Percentiles rank a stretch among this genome's conserved stretches.
Conservation (phyloP, 169 alveolate species). For the Babesia divergens region DNA sequence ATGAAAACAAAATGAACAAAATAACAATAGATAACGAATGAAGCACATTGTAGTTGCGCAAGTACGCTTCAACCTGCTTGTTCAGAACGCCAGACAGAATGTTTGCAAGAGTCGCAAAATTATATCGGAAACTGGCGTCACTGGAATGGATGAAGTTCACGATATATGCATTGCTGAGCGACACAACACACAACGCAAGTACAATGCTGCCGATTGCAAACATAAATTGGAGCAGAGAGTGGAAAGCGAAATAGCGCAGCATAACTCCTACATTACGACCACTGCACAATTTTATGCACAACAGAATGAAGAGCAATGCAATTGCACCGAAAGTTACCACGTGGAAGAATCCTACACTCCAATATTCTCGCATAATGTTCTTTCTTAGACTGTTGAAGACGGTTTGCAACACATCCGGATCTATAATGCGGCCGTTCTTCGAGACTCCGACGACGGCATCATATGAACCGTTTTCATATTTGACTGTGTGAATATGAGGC, state of each 20-base stretch:
- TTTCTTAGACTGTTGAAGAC: constrained; percentile 3
- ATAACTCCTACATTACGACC: constrained; percentile 2
- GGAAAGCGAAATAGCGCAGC: constrained; percentile 2
- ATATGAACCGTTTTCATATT: constrained; percentile 8
- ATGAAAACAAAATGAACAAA: constrained; percentile 23
- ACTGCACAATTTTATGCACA: neutral
- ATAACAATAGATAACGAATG: constrained; percentile 9
- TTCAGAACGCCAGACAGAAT: constrained; percentile 34
- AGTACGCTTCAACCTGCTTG: constrained; percentile 14
- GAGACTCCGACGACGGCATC: constrained; percentile 14
- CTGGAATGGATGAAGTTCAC: constrained; percentile 16
- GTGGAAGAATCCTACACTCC: constrained; percentile 7
- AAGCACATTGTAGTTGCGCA: constrained; percentile 11
- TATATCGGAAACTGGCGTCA: constrained; percentile 5
- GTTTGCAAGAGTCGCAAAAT: constrained; percentile 29
- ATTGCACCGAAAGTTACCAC: constrained; percentile 1
- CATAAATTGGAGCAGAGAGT: neutral
- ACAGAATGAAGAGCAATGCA: neutral
- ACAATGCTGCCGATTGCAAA: neutral
- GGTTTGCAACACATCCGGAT: neutral
- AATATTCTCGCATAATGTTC: neutral
- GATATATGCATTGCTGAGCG: constrained; percentile 36
- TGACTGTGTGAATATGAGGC: constrained; percentile 20
- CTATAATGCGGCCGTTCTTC: constrained; percentile 3
- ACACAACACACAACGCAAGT: neutral